phyloP scores from a whole-genome alignment of 495 filamentous ascomycete species.

The Aspergillus sclerotiicarbonarius region DNA sequence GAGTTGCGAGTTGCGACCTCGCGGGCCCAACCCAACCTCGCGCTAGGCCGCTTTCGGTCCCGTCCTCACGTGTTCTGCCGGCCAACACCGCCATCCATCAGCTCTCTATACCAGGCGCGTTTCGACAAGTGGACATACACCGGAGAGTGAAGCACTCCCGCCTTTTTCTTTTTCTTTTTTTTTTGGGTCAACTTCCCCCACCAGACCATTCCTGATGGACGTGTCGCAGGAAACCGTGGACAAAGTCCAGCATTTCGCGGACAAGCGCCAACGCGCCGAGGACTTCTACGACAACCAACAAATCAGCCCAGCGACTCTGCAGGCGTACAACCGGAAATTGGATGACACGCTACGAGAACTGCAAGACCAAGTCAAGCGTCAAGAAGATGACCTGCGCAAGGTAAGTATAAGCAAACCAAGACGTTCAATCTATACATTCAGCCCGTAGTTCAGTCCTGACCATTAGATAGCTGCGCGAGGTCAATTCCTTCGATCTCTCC shows the following conservation, averaged over 20 bases:
- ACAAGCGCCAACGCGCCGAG: constrained; percentile 39
- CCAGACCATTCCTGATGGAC: constrained; percentile 26
- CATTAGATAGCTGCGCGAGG: constrained; percentile 41
- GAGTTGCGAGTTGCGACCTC: neutral
- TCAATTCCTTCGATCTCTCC: constrained; percentile 42
- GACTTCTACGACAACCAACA: constrained; percentile 32
- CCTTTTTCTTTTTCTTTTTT: no score
- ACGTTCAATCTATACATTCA: neutral
- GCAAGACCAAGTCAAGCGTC: constrained; percentile 60
- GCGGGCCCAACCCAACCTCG: constrained; percentile 1
- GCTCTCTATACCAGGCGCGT: neutral
- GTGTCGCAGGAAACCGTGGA: constrained; percentile 32
- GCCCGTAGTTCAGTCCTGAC: constrained; percentile 12
- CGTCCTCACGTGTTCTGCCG: constrained; percentile 14
- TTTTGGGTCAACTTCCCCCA: no score
- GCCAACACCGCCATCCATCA: neutral
- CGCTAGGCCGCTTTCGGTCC: constrained; percentile 20
- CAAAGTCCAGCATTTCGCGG: constrained; percentile 38
- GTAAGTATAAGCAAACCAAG: constrained; percentile 23
- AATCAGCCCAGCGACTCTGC: constrained; percentile 31
- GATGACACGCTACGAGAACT: constrained; percentile 64
- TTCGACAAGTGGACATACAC: no score
- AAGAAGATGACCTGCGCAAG: constrained; percentile 60
- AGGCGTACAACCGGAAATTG: constrained; percentile 50
- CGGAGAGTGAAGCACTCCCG: no score